Percentiles rank a stretch among this genome's conserved stretches.
These are phyloP conservation scores for Stygiomarasmius scandens DNA, from an alignment of 1,284 basidiomycete genomes.

Conservation along the genomic window DNA sequence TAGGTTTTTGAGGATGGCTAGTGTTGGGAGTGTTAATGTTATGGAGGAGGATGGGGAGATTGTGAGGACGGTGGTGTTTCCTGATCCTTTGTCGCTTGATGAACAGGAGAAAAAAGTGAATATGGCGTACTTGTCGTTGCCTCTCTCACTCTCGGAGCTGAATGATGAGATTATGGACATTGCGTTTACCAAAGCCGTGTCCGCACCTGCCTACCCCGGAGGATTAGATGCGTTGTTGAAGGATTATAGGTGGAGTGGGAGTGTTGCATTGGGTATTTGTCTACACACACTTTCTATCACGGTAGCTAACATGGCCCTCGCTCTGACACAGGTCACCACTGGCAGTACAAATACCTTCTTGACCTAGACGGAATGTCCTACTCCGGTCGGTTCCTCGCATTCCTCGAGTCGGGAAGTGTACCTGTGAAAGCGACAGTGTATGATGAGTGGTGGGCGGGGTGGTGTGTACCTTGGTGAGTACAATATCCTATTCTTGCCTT, in stretches of 20 bases:
- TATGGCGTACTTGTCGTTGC: constrained; percentile 57
- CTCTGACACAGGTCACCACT: constrained; percentile 89
- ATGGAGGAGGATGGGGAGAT: not conserved
- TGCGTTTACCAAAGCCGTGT: constrained; percentile 82
- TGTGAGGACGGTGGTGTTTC: constrained; percentile 58
- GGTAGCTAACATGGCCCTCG: too few relatives aligned
- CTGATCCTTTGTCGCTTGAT: constrained; percentile 48
- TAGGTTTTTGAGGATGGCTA: constrained; percentile 79
- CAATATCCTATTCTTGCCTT: too few relatives aligned
- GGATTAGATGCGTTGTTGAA: constrained; percentile 73
- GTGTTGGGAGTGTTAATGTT: not conserved
- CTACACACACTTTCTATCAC: too few relatives aligned
- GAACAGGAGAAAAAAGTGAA: too few relatives aligned
- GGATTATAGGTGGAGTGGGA: constrained; percentile 75
- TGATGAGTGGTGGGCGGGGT: constrained; percentile 85
- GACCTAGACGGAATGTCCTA: constrained; percentile 97
- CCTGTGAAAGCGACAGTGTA: constrained; percentile 90
- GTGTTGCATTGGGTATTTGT: constrained; percentile 74
- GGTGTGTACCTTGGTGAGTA: constrained; percentile 83
- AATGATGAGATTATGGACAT: constrained; percentile 88
- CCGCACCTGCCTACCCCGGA: constrained; percentile 73
- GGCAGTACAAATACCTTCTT: constrained; percentile 91
- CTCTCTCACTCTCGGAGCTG: constrained; percentile 63
- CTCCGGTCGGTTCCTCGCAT: constrained; percentile 85
- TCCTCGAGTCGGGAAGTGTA: constrained; percentile 86